phyloP scores from a whole-genome alignment of 257 asterid species.

The Scutellaria minor region DNA sequence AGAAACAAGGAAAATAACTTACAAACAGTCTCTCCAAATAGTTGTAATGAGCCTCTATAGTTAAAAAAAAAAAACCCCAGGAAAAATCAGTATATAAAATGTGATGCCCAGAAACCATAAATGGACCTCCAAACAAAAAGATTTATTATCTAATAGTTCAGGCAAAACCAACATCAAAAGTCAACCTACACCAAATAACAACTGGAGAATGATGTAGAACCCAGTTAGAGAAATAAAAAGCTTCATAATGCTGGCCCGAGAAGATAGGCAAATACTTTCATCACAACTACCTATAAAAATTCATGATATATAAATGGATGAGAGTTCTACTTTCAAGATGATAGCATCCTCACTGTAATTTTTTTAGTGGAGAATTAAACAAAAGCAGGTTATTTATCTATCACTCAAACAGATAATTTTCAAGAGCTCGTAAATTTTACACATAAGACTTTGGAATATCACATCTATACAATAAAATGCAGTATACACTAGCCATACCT shows the following conservation, averaged over 20 bases:
- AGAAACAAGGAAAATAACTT: slow-evolving; percentile 6
- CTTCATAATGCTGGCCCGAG: slow-evolving; percentile 3
- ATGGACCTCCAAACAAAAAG: neutral
- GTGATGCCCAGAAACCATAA: slow-evolving; percentile 23
- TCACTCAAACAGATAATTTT: slow-evolving; percentile 11
- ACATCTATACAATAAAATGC: slow-evolving; percentile 4
- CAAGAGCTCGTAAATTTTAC: neutral
- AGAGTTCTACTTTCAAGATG: slow-evolving; percentile 4
- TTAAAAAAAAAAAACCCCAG: slow-evolving; percentile 10
- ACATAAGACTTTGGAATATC: slow-evolving; percentile 14
- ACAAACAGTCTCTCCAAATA: slow-evolving; percentile 28
- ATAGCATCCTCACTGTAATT: slow-evolving; percentile 8
- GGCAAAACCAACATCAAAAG: slow-evolving; percentile 7
- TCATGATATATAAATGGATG: slow-evolving; percentile 18
- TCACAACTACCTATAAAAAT: slow-evolving; percentile 6
- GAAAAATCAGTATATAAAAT: slow-evolving; percentile 25
- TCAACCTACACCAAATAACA: slow-evolving; percentile 5
- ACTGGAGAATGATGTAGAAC: neutral
- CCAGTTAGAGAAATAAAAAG: slow-evolving; percentile 15
- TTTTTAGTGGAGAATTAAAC: slow-evolving; percentile 17
- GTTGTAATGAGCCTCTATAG: slow-evolving; percentile 24
- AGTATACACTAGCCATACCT: slow-evolving; percentile 55
- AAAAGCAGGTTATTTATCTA: slow-evolving; percentile 11
- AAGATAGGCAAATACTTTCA: slow-evolving; percentile 18
- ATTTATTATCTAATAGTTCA: neutral